Base-by-base conservation (phyloP, 2,329 filamentous ascomycete species). In the Fusarium anthophilum region DNA sequence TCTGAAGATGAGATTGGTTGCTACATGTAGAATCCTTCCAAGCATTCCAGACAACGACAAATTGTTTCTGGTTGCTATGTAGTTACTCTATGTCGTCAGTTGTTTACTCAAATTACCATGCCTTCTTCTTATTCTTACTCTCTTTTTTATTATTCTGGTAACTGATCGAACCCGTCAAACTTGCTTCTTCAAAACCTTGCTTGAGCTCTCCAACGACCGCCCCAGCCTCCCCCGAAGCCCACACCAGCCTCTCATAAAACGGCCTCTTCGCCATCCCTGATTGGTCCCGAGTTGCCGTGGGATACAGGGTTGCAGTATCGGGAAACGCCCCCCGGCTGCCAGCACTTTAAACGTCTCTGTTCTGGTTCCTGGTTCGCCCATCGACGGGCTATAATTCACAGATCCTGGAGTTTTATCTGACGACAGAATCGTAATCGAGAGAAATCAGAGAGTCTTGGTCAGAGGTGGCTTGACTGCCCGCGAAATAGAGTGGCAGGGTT, bases 401-500 rank as follows among this genome's bases (percentile, higher is more conserved):
- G 43, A 70, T 65, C 59, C 66, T 59, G 53, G 66, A 37, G 35
- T 65, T 45, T 66, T 70, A 70, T 66, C 67, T 71, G 28, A 38
- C 43, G 50, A 37, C 38, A 22, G 30, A 61, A 24, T 47, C 63
- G 57, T 51, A 66, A 38, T 59, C 9, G 20, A 68, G 54, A 38
- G 44, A 37, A 68, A 66, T 20, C 28, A 41, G 14, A 44, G 10
- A 35, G 44, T 38, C 39, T 47, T 57, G 68, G 56, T 41, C 41
- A 32, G 18, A 53, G 59, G 58, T 47, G 51, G 38, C 64, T 69
- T 59, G 32, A 24, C 26, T 28, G 37, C 24, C 28, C 22, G 15
- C 30, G 41, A 63, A 74, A 70, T 60, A 63, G 53, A 63, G 71
- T 74, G 70, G 71, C 71, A 73, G 70, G 70, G 70, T 60, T 60